Evolutionary conservation across 179 eudicot genomes (phyloP), one percentile per base, ranked within the genome.

Genomic region (Silene noctiflora): DNA sequence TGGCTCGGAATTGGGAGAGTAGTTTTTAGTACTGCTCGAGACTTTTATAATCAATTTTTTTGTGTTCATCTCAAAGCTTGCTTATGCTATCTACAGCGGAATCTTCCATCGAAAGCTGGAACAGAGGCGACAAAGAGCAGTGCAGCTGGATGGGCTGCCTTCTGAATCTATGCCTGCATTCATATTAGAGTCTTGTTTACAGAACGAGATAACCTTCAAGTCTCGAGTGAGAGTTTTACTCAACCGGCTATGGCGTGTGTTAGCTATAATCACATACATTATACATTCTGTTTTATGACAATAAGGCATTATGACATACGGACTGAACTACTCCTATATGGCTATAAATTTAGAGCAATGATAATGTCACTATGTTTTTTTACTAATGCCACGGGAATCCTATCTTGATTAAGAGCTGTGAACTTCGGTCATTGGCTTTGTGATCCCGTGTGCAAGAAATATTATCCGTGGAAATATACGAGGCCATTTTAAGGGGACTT

Each of bases 131-230:
- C 86, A 59, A 89, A 86, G 80, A 80, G 81, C 78, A 84, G 80
- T 76, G 99, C 92, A 71, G 93, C 99, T 72, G 99, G 99, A 80
- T 95, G 99, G 99, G 99, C 99, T 39, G 99, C 99, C 33, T 94
- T 94, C 81, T 94, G 91, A 89, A 33, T 64, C 67, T 62, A 76
- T 58, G 19, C 67, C 24, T 11, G 13, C 71, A 66, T 56, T 20
- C 79, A 72, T 42, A 80, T 71, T 80, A 75, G 73, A 67, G 71
- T 73, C 75, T 77, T 75, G 72, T 81, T 73, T 67, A 84, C 82
- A 72, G 73, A 42, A 72, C 17, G 55, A 44, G 74, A 62, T 78
- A 70, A 66, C 73, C 71, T 78, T 44, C 59, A 21, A 51, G 39
- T 59, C 27, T 72, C 48, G 68, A 76, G 65, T 59, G 80, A 66